Conservation (phyloP, 768 basidiomycete genomes). For the Holtermanniella nyarrowii region DNA sequence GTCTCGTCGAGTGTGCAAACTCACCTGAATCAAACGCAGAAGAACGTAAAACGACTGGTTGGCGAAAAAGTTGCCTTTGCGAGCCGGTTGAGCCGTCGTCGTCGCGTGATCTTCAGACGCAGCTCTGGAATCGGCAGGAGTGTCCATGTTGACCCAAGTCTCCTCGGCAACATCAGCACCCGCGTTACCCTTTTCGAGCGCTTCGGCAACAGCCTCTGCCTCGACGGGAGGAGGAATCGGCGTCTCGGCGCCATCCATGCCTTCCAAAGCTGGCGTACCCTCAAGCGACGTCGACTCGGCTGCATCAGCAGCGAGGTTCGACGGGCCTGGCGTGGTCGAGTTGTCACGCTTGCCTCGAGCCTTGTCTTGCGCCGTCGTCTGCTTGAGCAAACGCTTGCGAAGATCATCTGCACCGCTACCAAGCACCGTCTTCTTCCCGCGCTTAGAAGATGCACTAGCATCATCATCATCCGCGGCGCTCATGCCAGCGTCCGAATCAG, state of each 20-base stretch:
- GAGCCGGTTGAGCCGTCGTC: conserved; percentile 8
- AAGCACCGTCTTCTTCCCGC: conserved; percentile 20
- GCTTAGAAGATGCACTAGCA: conserved; percentile 7
- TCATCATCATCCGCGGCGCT: conserved; percentile 39
- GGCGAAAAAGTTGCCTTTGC: conserved; percentile 56
- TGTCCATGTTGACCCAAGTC: conserved; percentile 40
- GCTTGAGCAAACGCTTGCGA: conserved; percentile 68
- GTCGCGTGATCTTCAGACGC: conserved; percentile 10
- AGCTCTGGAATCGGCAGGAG: conserved; percentile 13
- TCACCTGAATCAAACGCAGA: conserved; percentile 76
- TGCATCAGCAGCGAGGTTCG: conserved; percentile 6
- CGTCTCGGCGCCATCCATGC: conserved; percentile 24
- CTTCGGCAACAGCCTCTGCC: conserved; percentile 31
- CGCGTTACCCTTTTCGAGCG: conserved; percentile 34
- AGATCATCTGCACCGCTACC: conserved; percentile 52
- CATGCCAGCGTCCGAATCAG: conserved; percentile 49
- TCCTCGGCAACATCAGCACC: conserved; percentile 36
- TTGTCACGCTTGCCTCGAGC: conserved; percentile 23
- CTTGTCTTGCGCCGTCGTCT: conserved; percentile 52
- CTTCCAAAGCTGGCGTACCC: conserved; percentile 17
- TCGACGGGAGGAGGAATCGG: conserved; percentile 32
- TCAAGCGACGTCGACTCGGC: conserved; percentile 28
- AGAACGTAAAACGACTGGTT: conserved; percentile 90
- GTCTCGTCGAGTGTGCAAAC: conserved; percentile 22
- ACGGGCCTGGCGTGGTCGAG: conserved; percentile 24